phyloP scores from a whole-genome alignment of 345 rosid genomes.

The Brassica cretica region DNA sequence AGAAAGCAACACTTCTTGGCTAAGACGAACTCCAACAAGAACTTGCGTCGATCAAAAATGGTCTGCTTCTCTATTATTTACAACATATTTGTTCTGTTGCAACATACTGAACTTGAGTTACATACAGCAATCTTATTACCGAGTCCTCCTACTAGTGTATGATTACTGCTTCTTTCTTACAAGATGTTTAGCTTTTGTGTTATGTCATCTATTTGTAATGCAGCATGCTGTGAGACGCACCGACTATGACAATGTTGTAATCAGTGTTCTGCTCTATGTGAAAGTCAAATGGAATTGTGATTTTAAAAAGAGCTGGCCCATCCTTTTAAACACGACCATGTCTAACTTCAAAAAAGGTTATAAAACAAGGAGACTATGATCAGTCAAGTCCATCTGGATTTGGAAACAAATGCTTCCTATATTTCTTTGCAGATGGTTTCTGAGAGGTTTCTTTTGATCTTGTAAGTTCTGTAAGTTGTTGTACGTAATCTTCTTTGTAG shows the following conservation, averaged over 20 bases:
- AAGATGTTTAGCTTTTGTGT: neutral
- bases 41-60: neutral
- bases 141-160: neutral
- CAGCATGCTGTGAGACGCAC: slow-evolving; percentile 9
- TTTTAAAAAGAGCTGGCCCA: neutral
- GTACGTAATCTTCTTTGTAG: neutral
- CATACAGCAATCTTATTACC: neutral
- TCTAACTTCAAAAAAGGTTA: neutral
- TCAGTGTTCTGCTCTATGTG: neutral
- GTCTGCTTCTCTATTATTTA: neutral
- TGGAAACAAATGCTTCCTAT: neutral
- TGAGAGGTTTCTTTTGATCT: slow-evolving; percentile 7
- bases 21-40: neutral
- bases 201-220: neutral
- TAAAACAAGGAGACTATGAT: neutral
- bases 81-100: neutral
- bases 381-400: neutral
- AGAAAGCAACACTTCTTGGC: neutral
- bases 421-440: slow-evolving; percentile 1
- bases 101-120: neutral
- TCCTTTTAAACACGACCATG: neutral
- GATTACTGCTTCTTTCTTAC: neutral
- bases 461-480: neutral
- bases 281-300: neutral
- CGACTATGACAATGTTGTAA: neutral